Conservation (phyloP, 495 filamentous ascomycete genomes). For the Arthonia radiata region DNA sequence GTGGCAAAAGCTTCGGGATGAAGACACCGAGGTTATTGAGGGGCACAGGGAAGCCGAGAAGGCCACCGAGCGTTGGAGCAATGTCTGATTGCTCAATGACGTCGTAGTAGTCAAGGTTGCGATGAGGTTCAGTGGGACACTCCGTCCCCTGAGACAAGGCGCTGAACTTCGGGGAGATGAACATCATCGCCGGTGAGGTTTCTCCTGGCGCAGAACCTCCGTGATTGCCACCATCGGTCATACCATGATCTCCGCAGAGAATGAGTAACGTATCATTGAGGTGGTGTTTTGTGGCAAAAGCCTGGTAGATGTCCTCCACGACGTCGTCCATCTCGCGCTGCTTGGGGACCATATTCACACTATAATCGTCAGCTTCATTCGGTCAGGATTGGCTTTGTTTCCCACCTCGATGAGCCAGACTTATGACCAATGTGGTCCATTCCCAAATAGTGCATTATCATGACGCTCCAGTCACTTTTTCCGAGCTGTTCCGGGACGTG, state of each 20-base stretch:
- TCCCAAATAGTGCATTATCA: slow-evolving; percentile 88
- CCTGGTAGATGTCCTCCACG: slow-evolving; percentile 46
- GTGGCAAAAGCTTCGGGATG: slow-evolving; percentile 47
- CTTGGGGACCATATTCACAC: slow-evolving; percentile 77
- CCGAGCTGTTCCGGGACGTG: slow-evolving; percentile 56
- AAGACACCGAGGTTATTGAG: slow-evolving; percentile 79
- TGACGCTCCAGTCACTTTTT: slow-evolving; percentile 66
- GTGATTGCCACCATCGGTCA: slow-evolving; percentile 97
- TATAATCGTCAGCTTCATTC: too few relatives aligned
- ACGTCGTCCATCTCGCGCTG: slow-evolving; percentile 86
- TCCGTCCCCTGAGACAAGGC: slow-evolving; percentile 19
- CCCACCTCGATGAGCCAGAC: slow-evolving; percentile 60
- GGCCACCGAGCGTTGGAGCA: slow-evolving; percentile 63
- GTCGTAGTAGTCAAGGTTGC: slow-evolving; percentile 56
- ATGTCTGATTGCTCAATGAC: slow-evolving; percentile 82
- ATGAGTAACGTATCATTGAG: slow-evolving; percentile 60
- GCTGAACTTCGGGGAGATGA: slow-evolving; percentile 70
- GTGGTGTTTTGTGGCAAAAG: slow-evolving; percentile 42
- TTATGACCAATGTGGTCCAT: slow-evolving; percentile 97
- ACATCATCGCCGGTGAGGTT: slow-evolving; percentile 76
- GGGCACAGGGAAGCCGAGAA: slow-evolving; percentile 76
- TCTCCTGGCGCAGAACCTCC: slow-evolving; percentile 81
- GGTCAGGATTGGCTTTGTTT: slow-evolving; percentile 7
- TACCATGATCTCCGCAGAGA: slow-evolving; percentile 83
- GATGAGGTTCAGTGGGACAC: slow-evolving; percentile 16